Evolutionary conservation across 805 yeast species (phyloP), one percentile per base, ranked within the genome.

Genomic region (Maudiozyma barnettii): DNA sequence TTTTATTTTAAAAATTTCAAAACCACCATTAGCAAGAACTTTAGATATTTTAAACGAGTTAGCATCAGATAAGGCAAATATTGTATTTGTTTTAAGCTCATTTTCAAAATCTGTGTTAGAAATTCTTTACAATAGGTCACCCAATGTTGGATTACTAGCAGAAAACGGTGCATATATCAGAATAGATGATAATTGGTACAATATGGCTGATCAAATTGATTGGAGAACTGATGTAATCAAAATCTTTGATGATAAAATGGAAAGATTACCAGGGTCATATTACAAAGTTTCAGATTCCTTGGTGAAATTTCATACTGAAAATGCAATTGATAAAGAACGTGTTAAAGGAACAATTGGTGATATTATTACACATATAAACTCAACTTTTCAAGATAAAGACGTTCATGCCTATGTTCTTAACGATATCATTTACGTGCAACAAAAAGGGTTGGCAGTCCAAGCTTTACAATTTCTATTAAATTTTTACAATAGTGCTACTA

Each of bases 81-180:
- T 74, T 38, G 89, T 91, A 2, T 90, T 82, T 59, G 72, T 90
- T 3, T 72, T 84, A 45, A 81, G 89, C 53, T 77, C 78, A 43
- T 75, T 80, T 57, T 81, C 79, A 44, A 73, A 83, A 50, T 64
- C 73, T 2, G 84, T 80, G 35, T 66, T 90, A 58, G 85, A 83
- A 51, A 71, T 85, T 43, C 66, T 79, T 46, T 89, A 82, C 65
- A 73, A 82, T 21, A 74, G 87, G 53, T 73, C 79, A 2, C 79
- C 83, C 1, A 77, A 78, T 39, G 58, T 90, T 26, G 98, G 98
- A 0, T 69, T 91, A 45, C 79, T 91, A 51, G 95, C 96, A 0
- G 98, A 90, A 64, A 82, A 83, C 59, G 98, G 98, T 35, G 95
- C 88, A 0, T 87, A 76, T 57, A 72, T 91, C 35, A 81, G 76